A percentile compares a stretch with the other conserved stretches of the same genome.
These are phyloP conservation scores for Colletotrichum noveboracense DNA, from an alignment of 2,329 filamentous ascomycete species.

Conservation along the genomic window DNA sequence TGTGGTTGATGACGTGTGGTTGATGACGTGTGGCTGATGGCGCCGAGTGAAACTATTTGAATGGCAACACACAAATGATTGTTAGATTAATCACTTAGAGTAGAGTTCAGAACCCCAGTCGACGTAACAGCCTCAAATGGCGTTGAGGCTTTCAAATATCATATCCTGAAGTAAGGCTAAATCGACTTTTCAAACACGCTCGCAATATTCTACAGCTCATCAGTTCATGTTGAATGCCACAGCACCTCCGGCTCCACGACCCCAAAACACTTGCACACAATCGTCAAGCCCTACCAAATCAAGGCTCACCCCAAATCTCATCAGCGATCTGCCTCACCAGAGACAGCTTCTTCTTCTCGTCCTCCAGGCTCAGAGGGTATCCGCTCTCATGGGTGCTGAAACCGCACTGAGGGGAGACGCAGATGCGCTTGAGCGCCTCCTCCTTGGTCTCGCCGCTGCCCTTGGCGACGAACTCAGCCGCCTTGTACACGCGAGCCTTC, in stretches of 20 bases:
- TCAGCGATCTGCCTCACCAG: constrained; percentile 76
- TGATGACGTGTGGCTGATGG: too few species aligned
- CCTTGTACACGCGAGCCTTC: constrained; percentile 62
- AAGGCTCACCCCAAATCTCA: constrained; percentile 65
- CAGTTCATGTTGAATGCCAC: background rate
- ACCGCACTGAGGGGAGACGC: constrained; percentile 74
- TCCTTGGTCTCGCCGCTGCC: constrained; percentile 68
- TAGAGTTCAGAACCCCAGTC: rapidly evolving
- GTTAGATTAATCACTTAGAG: background rate
- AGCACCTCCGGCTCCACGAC: background rate
- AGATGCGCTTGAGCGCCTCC: constrained; percentile 71
- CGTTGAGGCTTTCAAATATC: background rate
- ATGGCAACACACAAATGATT: background rate
- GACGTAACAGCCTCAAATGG: background rate
- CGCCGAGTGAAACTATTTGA: too few species aligned
- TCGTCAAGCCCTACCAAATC: background rate
- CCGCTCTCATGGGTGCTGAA: constrained; percentile 78
- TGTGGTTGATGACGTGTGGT: too few species aligned
- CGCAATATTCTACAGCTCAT: background rate
- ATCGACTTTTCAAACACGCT: background rate
- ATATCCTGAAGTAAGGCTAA: background rate
- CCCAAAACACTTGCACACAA: too few species aligned
- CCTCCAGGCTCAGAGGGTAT: constrained; percentile 70
- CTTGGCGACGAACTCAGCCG: constrained; percentile 72
- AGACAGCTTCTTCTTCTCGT: constrained; percentile 76